Evolutionary conservation across 2,329 filamentous ascomycete species (phyloP).

Genomic region (Pseudogymnoascus sp.): DNA sequence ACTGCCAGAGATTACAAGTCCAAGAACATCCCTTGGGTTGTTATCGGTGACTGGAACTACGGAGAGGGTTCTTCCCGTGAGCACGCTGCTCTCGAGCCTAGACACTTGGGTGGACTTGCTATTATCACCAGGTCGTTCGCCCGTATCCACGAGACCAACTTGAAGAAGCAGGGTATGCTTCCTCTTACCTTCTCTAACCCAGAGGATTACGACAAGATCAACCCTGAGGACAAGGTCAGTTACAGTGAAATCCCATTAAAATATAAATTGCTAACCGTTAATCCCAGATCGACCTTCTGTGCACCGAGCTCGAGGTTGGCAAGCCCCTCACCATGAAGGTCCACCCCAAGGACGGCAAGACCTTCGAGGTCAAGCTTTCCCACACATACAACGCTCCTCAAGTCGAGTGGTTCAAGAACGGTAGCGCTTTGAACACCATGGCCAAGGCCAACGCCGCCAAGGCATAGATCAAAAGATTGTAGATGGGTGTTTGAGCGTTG

Average conservation of each 20-base stretch:
- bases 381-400: conserved; percentile 99
- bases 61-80: conserved; percentile 96
- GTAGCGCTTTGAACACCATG: conserved; percentile 97
- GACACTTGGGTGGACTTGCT: conserved; percentile 91
- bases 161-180: conserved; percentile 99
- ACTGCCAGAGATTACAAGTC: conserved; percentile 98
- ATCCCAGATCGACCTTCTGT: conserved; percentile 64
- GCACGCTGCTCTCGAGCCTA: conserved; percentile 94
- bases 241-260: not conserved
- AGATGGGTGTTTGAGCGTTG: conserved; percentile 11
- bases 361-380: conserved; percentile 74
- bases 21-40: conserved; percentile 93
- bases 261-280: conserved; percentile 14
- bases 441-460: conserved; percentile 50
- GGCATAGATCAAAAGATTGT: conserved; percentile 4
- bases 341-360: conserved; percentile 77
- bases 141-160: conserved; percentile 99
- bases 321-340: conserved; percentile 88
- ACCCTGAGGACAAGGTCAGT: conserved; percentile 72
- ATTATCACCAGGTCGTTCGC: conserved; percentile 95
- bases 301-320: conserved; percentile 83
- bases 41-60: conserved; percentile 99
- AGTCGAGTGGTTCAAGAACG: conserved; percentile 99
- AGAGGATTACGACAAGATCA: conserved; percentile 96
- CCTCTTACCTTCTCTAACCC: conserved; percentile 91